A percentile compares a stretch with the other conserved stretches of the same genome.
Conservation (phyloP, 1,284 basidiomycete genomes). For the Porodaedalea pini region DNA sequence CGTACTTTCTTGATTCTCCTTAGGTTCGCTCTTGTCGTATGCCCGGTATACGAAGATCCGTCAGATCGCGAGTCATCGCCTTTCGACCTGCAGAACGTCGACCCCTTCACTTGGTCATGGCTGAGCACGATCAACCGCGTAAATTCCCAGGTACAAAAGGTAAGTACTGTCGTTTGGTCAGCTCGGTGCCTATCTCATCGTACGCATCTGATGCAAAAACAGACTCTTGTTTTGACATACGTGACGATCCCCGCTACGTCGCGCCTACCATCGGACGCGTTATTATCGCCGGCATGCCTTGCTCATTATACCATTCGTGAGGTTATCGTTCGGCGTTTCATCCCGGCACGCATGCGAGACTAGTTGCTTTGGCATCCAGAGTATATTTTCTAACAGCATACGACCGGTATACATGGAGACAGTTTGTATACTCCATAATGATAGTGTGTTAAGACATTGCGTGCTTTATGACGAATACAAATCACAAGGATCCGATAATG, state of each 20-base stretch:
- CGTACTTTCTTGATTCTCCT: not conserved
- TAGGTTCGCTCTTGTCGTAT: constrained; percentile 86
- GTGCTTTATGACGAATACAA: not conserved
- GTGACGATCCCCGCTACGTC: constrained; percentile 81
- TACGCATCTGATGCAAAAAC: not conserved
- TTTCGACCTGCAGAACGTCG: constrained; percentile 57
- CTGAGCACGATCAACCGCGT: constrained; percentile 96
- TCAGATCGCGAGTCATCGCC: constrained; percentile 63
- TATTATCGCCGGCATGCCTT: constrained; percentile 70
- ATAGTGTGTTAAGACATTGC: constrained; percentile 5
- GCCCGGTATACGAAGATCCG: constrained; percentile 86
- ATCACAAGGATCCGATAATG: not conserved
- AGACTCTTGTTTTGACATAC: constrained; percentile 89
- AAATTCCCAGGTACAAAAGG: constrained; percentile 97
- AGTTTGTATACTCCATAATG: not conserved
- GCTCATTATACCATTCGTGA: constrained; percentile 78
- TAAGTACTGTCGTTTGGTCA: constrained; percentile 28
- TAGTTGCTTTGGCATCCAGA: constrained; percentile 31
- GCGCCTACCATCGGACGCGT: constrained; percentile 46
- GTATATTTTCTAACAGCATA: no score
- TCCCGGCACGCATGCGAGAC: constrained; percentile 90
- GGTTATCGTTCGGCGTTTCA: constrained; percentile 81
- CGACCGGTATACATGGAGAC: no score
- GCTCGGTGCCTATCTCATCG: constrained; percentile 4
- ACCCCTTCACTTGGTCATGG: constrained; percentile 92